Evolutionary conservation across 805 yeast genomes (phyloP), one percentile per base, ranked within the genome.

Genomic region (Saccharomycopsis javanensis): DNA sequence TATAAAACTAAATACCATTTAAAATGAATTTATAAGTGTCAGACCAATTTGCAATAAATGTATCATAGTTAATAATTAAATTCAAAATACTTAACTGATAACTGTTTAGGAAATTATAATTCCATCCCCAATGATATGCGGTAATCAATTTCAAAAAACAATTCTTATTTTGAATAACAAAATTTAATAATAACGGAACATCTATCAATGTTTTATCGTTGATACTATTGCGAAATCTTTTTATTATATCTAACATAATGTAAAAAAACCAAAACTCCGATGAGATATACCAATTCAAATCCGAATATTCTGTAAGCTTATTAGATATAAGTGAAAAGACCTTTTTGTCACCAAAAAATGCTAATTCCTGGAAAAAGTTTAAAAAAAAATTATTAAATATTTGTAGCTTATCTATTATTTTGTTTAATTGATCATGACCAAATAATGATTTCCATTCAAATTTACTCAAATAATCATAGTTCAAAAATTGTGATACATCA

Each of bases 121-220:
- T 33, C 25, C 50, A 60, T 18, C 62, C 62, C 62, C 62, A 60
- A 23, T 60, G 62, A 28, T 58, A 60, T 3, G 62, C 57, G 2
- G 58, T 20, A 11, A 60, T 42, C 28, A 60, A 55, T 10, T 55
- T 57, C 11, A 48, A 28, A 35, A 60, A 30, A 25, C 52, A 55
- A 31, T 11, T 15, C 18, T 51, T 55, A 33, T 60, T 57, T 11
- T 57, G 23, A 51, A 15, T 51, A 20, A n/a, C 23, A 8, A 34
- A 53, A 45, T 27, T 37, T 18, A 34, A 20, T 15, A 25, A 25
- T 52, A 53, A 20, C 1, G 33, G 27, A 18, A 27, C 6, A 23
- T 18, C 25, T 8, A 27, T 25, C 18, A 27, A 15, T 1, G 48
- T 31, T 10, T 20, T 52, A 27, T 25, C 30, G 16, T 16, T 23